Base-by-base conservation (phyloP, 2,329 filamentous ascomycete species). In the Ascochyta clinopodiicola region DNA sequence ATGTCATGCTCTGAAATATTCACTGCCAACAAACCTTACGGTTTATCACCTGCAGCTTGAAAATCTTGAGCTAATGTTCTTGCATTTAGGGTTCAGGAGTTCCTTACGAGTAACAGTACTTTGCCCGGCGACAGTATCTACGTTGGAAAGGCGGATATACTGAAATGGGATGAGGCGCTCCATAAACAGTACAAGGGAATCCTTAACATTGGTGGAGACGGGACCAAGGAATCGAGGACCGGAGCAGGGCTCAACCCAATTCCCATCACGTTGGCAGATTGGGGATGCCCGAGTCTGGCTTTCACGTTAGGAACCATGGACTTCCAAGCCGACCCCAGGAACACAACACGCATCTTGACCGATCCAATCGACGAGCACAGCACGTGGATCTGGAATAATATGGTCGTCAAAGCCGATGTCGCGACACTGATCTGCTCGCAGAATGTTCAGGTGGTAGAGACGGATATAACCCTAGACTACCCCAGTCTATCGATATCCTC, bases 231-330 rank as follows among this genome's bases (percentile, higher is more conserved):
- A 13, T 37, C 35, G 5, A 24, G 21, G 10, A 13, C 21, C 5
- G 38, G 38, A 8, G 19, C 21, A n/a, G 38, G 38, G 13, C 38
- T 40, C 7, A 13, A 40, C 21, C 45, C 45, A 8, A 9, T 29
- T 8, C 8, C 35, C 10, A 37, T 31, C 19, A n/a, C 9, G n/a
- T 34, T 48, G 13, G n/a, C 45, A 15, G 34, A 48, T 19, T 48
- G 45, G 45, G 45, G 45, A 3, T 48, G 45, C 24, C 45, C 45
- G 13, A 48, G 45, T 22, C n/a, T 48, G 17, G 15, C 35, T 10
- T 39, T 48, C 29, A 39, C 45, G 6, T n/a, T 48, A 29, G 45
- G 45, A 27, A 29, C 34, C 17, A 3, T 48, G 3, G 21, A 22
- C 8, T 39, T 48, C 13, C 35, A 21, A 8, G 13, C 21, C 12